Evolutionary conservation across 2,329 filamentous ascomycete species (phyloP).

Genomic region (Beauveria sp.): DNA sequence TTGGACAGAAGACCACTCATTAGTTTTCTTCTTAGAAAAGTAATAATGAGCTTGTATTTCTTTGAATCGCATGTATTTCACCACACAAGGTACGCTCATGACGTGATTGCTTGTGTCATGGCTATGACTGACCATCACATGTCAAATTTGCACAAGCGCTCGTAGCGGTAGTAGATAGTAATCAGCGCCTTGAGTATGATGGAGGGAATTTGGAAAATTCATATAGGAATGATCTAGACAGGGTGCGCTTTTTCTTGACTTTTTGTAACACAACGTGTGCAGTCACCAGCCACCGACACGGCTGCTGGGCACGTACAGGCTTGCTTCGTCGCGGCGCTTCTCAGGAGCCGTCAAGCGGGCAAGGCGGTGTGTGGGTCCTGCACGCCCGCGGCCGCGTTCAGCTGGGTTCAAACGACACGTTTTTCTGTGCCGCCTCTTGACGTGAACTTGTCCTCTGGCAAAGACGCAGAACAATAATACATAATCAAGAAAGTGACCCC

Average conservation of each 20-base stretch:
- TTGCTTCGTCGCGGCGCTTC: no score
- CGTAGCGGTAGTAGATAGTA: background rate
- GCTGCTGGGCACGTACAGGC: no score
- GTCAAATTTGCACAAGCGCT: background rate
- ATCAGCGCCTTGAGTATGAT: background rate
- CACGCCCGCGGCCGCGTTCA: background rate
- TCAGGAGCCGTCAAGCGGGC: no score
- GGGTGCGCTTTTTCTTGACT: no score
- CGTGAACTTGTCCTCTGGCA: background rate
- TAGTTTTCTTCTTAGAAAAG: background rate
- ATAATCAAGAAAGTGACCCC: no score
- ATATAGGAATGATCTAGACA: no score
- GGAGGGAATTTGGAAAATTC: no score
- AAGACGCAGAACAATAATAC: no score
- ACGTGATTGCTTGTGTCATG: background rate
- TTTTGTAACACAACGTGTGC: no score
- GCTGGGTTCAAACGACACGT: background rate
- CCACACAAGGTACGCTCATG: background rate
- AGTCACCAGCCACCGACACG: no score
- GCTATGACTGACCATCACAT: background rate
- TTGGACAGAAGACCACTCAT: background rate
- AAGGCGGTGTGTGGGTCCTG: no score
- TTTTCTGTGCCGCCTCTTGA: background rate
- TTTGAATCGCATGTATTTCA: background rate
- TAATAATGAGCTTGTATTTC: background rate